Percentiles rank a stretch among this genome's conserved stretches.
Conservation (phyloP, 2,329 filamentous ascomycete genomes). For the Alternaria ventricosa region DNA sequence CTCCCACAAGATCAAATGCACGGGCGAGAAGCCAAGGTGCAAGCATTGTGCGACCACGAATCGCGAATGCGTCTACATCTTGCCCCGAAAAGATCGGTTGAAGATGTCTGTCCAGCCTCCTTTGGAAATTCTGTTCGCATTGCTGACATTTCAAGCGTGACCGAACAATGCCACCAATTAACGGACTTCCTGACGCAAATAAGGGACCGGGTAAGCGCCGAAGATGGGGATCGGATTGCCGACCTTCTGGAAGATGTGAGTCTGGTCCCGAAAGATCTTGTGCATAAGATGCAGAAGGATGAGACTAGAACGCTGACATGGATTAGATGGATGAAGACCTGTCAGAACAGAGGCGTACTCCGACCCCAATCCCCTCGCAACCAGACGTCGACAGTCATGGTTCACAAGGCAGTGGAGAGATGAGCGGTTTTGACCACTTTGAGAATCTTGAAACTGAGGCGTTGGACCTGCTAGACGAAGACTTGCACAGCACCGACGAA, state of each 20-base stretch:
- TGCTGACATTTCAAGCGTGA: conserved; percentile 32
- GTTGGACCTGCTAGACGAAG: conserved; percentile 37
- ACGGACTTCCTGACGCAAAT: conserved; percentile 28
- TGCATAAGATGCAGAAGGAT: background rate
- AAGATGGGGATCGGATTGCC: conserved; percentile 30
- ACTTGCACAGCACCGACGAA: conserved; percentile 32
- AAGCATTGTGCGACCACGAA: conserved; percentile 44
- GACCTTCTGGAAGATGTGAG: conserved; percentile 34
- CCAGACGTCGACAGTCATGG: conserved; percentile 27
- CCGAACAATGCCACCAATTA: conserved; percentile 39
- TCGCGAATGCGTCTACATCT: conserved; percentile 48
- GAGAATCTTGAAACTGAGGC: conserved; percentile 26
- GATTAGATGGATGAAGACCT: conserved; percentile 37
- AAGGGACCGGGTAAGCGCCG: conserved; percentile 21
- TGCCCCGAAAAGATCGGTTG: conserved; percentile 48
- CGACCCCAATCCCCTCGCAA: conserved; percentile 18
- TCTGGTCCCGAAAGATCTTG: background rate
- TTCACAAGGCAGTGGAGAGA: conserved; percentile 14
- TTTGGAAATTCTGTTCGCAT: background rate
- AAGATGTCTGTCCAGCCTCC: conserved; percentile 37
- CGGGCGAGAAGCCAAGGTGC: conserved; percentile 46
- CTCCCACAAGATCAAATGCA: conserved; percentile 51
- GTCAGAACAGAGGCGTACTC: conserved; percentile 22
- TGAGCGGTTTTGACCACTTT: conserved; percentile 8
- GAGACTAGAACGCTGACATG: conserved; percentile 10